These are phyloP conservation scores for Artemisia tridentata DNA, from an alignment of 129 eudicot genomes.

Conservation along the genomic window DNA sequence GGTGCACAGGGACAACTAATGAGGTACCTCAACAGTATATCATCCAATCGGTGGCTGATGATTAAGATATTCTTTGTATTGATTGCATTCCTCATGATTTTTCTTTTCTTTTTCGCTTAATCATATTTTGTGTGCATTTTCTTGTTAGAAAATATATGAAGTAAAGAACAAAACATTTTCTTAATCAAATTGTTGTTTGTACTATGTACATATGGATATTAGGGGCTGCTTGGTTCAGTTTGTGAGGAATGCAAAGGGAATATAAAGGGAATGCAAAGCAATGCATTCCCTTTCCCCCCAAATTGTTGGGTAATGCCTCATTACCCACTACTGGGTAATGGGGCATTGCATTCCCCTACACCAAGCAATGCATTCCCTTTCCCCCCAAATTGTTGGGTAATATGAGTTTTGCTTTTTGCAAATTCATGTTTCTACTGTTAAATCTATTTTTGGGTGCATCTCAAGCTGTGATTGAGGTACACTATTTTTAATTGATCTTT, in stretches of 20 bases:
- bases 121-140: not conserved
- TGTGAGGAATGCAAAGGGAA: no score
- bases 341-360: no score
- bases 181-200: conserved; percentile 16
- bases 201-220: conserved; percentile 10
- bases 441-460: not conserved
- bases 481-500: conserved; percentile 1
- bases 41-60: conserved; percentile 90
- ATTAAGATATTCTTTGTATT: conserved; percentile 85
- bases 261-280: no score
- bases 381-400: not conserved
- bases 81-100: conserved; percentile 75
- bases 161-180: conserved; percentile 12
- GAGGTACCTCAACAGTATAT: conserved; percentile 84
- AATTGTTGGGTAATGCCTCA: no score
- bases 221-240: no score
- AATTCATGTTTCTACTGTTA: not conserved
- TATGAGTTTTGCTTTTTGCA: not conserved
- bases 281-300: no score
- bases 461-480: no score
- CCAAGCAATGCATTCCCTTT: no score
- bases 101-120: conserved; percentile 77
- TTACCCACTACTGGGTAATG: no score
- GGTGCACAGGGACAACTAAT: conserved; percentile 82
- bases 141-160: conserved; percentile 15